These are phyloP conservation scores for Rhododendron vialii DNA, from an alignment of 148 eudicot genomes.

Conservation along the genomic window DNA sequence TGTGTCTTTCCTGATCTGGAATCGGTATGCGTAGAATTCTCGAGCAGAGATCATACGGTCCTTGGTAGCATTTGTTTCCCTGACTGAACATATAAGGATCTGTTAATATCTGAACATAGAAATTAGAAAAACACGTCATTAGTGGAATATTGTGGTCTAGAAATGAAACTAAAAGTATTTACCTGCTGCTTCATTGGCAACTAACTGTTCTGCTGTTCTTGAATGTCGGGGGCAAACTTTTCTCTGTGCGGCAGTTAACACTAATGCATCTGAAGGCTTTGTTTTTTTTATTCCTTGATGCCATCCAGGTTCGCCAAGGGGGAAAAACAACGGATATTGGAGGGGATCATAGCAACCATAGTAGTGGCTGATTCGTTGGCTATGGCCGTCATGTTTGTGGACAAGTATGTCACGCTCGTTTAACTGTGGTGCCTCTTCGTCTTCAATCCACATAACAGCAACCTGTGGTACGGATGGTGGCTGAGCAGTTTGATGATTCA, in stretches of 20 bases:
- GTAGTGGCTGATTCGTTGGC: neutral
- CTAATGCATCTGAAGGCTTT: too few relatives aligned
- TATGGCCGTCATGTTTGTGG: neutral
- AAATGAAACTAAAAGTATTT: neutral
- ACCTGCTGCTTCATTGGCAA: neutral
- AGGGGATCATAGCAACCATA: neutral
- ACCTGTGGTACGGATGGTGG: neutral
- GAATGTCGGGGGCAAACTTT: neutral
- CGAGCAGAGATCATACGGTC: neutral
- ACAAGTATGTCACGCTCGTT: neutral
- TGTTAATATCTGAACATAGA: neutral
- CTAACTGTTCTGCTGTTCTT: neutral
- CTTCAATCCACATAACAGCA: neutral
- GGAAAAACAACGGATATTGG: neutral
- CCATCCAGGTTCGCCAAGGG: neutral
- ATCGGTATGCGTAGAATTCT: neutral
- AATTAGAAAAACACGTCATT: too few relatives aligned
- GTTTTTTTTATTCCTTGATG: neutral
- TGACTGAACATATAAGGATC: neutral
- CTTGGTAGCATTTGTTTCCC: neutral
- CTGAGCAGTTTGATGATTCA: neutral
- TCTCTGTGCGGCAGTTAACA: neutral
- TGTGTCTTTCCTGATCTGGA: neutral
- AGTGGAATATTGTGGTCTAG: too few relatives aligned
- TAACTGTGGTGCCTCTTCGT: rapidly evolving